Percentiles rank a stretch among this genome's conserved stretches.
Conservation (phyloP, 495 filamentous ascomycete genomes). For the Talaromyces trachyspermus region DNA sequence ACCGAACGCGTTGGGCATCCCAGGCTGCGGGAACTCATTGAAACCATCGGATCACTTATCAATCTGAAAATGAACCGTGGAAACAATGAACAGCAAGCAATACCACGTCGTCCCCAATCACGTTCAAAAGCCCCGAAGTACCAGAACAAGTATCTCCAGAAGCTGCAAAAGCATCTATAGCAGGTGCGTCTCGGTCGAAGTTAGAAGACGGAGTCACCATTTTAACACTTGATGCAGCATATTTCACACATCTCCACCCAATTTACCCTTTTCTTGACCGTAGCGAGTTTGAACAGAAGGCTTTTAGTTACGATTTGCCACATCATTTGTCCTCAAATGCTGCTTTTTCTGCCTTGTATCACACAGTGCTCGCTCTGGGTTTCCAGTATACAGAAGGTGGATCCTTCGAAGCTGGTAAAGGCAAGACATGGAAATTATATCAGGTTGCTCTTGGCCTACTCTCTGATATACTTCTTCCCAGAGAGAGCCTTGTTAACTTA, state of each 20-base stretch:
- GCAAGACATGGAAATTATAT: slow-evolving; percentile 26
- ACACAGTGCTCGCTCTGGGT: slow-evolving; percentile 29
- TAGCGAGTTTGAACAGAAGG: slow-evolving; percentile 20
- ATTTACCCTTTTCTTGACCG: slow-evolving; percentile 29
- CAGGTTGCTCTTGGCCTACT: slow-evolving; percentile 19
- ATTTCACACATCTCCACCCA: slow-evolving; percentile 28
- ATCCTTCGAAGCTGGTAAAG: slow-evolving; percentile 26
- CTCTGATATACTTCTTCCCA: slow-evolving; percentile 17
- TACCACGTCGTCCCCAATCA: not conserved
- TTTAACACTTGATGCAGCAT: no score
- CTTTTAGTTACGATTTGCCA: slow-evolving; percentile 9
- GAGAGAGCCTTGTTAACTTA: slow-evolving; percentile 16
- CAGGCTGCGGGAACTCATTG: slow-evolving; percentile 26
- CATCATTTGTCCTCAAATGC: slow-evolving; percentile 9
- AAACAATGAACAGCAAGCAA: not conserved
- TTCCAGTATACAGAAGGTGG: slow-evolving; percentile 25
- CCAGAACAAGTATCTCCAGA: slow-evolving; percentile 3
- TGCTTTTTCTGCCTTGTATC: slow-evolving; percentile 25
- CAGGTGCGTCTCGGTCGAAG: no score
- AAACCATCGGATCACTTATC: slow-evolving; percentile 18
- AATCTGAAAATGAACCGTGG: slow-evolving; percentile 10
- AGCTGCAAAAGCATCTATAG: slow-evolving; percentile 3
- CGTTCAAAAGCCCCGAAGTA: slow-evolving; percentile 6
- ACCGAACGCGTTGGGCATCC: slow-evolving; percentile 23
- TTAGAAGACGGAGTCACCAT: no score